phyloP scores from a whole-genome alignment of 805 yeast species.

The Wickerhamiella vanderwaltii region DNA sequence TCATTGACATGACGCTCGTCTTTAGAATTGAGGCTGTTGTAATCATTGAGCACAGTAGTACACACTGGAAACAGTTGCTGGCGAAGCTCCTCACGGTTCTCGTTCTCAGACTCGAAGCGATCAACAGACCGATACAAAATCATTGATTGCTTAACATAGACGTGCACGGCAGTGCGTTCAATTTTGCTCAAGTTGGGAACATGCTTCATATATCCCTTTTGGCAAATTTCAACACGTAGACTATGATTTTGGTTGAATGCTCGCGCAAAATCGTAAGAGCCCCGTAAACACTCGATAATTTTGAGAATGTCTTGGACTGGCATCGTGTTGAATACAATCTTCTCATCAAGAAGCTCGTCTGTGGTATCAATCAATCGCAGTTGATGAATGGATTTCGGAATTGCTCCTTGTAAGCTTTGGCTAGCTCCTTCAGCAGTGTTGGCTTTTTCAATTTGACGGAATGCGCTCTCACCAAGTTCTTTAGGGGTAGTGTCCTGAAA shows the following conservation, averaged over 20 bases:
- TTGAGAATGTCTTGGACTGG: slow-evolving; percentile 54
- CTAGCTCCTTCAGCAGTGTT: slow-evolving; percentile 7
- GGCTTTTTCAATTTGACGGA: slow-evolving; percentile 15
- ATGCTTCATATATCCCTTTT: slow-evolving; percentile 83
- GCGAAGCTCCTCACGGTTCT: slow-evolving; percentile 40
- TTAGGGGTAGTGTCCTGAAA: slow-evolving; percentile 77
- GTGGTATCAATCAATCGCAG: slow-evolving; percentile 76
- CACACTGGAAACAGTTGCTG: slow-evolving; percentile 55
- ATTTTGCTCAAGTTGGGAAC: slow-evolving; percentile 85
- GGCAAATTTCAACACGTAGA: slow-evolving; percentile 76
- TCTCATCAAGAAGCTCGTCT: slow-evolving; percentile 60
- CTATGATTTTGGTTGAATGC: slow-evolving; percentile 82
- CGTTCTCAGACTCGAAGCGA: slow-evolving; percentile 33
- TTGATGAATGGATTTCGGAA: slow-evolving; percentile 85
- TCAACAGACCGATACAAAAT: slow-evolving; percentile 58
- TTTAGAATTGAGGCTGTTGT: slow-evolving; percentile 49
- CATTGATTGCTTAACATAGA: slow-evolving; percentile 68
- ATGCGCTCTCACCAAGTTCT: slow-evolving; percentile 45
- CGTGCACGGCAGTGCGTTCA: slow-evolving; percentile 83
- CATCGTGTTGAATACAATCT: slow-evolving; percentile 48
- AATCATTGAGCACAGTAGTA: slow-evolving; percentile 55
- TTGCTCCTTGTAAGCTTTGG: slow-evolving; percentile 54
- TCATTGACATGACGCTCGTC: slow-evolving; percentile 69
- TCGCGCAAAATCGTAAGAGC: slow-evolving; percentile 71
- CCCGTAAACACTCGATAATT: slow-evolving; percentile 47